Evolutionary conservation across 2,329 filamentous ascomycete species (phyloP), one percentile per base, ranked within the genome.

Genomic region (Claviceps fusiformis): DNA sequence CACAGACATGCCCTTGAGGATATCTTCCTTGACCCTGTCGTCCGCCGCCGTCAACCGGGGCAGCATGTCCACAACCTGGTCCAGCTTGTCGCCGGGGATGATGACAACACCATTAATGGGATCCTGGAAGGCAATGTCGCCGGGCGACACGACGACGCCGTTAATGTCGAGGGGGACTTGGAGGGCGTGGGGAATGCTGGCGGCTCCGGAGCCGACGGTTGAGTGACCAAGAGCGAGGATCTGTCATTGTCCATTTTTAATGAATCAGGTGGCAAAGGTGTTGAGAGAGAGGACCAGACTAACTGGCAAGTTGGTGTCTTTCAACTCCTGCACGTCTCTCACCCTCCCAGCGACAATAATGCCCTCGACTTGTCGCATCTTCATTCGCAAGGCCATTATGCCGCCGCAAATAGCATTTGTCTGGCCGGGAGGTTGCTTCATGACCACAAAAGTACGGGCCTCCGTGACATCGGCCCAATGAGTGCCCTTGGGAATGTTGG

Each of bases 351-450:
- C 77, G 8, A 88, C 82, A n/a, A 89, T 70, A 11, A 85, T 76
- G 3, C 76, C 85, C 60, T 74, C 73, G 19, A 79, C 79, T 15
- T 79, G 78, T 11, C 83, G 73, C 15, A 76, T 66, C 62, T 82
- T 81, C 77, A 89, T 86, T 24, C 86, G 75, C 35, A 79, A 72
- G 5, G 84, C 86, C 78, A 89, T 86, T 59, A 90, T 87, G 19
- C 86, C 86, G n/a, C 87, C 87, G 6, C 87, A 76, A 8, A 87
- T 77, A 6, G 86, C 86, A 67, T 86, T 88, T 53, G 75, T 76
- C 65, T 89, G 85, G 0, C 73, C 75, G 0, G 72, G 63, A 0
- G 85, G 83, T 62, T 89, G 85, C 58, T 80, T 78, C 56, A 89
- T 75, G 4, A 90, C 71, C 4, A 83, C 79, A 54, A 89, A 75